Evolutionary conservation across 176 grass and related monocot species (phyloP).

Genomic region (Metroxylon sagu): DNA sequence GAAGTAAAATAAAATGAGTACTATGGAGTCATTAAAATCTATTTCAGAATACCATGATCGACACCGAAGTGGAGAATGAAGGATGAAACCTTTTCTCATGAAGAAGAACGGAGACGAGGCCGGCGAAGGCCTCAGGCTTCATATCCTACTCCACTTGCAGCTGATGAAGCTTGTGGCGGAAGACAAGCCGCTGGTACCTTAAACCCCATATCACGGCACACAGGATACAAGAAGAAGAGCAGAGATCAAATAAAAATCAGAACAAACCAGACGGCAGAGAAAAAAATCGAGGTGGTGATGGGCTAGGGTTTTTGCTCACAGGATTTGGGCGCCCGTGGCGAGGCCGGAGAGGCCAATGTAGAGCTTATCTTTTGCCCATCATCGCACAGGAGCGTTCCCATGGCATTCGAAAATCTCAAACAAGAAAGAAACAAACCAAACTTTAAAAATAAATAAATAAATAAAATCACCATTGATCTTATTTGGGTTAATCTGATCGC

Average conservation of each 20-base stretch:
- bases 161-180: slow-evolving; percentile 70
- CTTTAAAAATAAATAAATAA: too few relatives aligned
- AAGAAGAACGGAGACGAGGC: slow-evolving; percentile 64
- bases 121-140: slow-evolving; percentile 71
- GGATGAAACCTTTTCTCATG: slow-evolving; percentile 68
- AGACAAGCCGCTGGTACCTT: slow-evolving; percentile 70
- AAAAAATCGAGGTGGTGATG: background rate
- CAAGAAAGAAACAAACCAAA: too few relatives aligned
- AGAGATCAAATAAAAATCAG: too few relatives aligned
- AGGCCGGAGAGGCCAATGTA: slow-evolving; percentile 92
- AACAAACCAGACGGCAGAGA: background rate
- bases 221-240: too few relatives aligned
- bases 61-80: too few relatives aligned
- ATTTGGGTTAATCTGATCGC: too few relatives aligned
- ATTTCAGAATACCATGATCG: too few relatives aligned
- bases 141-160: slow-evolving; percentile 77
- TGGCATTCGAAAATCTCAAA: slow-evolving; percentile 99
- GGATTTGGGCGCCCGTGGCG: slow-evolving; percentile 31
- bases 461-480: too few relatives aligned
- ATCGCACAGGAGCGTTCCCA: slow-evolving; percentile 37
- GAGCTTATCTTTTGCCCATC: slow-evolving; percentile 35
- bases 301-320: background rate
- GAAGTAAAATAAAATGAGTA: too few relatives aligned
- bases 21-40: too few relatives aligned
- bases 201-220: too few relatives aligned